Conservation (phyloP, 192 early-diverging fungal genomes). For the Coemansia sp. region DNA sequence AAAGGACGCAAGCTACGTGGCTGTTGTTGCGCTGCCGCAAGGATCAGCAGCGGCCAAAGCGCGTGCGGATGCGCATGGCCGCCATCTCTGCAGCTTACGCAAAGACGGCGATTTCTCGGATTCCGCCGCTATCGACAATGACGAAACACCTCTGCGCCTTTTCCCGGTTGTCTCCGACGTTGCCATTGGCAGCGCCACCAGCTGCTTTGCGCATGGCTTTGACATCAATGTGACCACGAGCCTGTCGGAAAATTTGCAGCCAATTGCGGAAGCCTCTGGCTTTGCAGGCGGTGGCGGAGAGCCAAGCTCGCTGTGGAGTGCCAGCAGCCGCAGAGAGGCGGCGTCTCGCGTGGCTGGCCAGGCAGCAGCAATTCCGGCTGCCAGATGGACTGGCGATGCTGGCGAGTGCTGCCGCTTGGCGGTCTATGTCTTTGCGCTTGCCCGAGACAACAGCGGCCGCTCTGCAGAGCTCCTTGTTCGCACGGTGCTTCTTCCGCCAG, state of each 20-base stretch:
- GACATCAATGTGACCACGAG: constrained; percentile 16
- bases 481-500: constrained; percentile 24
- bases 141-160: not conserved
- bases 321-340: not conserved
- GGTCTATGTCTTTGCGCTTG: constrained; percentile 27
- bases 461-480: constrained; percentile 14
- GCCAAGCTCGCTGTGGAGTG: not conserved
- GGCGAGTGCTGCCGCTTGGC: constrained; percentile 10
- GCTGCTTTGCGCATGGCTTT: constrained; percentile 28
- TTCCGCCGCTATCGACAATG: not conserved
- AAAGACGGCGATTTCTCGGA: constrained; percentile 19
- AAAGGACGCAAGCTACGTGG: not conserved
- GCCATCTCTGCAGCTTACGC: constrained; percentile 29
- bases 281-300: not conserved
- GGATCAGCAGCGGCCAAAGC: not conserved
- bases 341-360: not conserved
- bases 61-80: not conserved
- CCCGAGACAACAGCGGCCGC: not conserved
- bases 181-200: constrained; percentile 15
- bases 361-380: constrained; percentile 6
- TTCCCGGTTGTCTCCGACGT: constrained; percentile 43
- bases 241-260: constrained; percentile 11
- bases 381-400: constrained; percentile 11
- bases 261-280: constrained; percentile 1
- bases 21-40: not conserved